These are phyloP conservation scores for Colletotrichum sansevieriae DNA, from an alignment of 2,329 filamentous ascomycete species.

Conservation along the genomic window DNA sequence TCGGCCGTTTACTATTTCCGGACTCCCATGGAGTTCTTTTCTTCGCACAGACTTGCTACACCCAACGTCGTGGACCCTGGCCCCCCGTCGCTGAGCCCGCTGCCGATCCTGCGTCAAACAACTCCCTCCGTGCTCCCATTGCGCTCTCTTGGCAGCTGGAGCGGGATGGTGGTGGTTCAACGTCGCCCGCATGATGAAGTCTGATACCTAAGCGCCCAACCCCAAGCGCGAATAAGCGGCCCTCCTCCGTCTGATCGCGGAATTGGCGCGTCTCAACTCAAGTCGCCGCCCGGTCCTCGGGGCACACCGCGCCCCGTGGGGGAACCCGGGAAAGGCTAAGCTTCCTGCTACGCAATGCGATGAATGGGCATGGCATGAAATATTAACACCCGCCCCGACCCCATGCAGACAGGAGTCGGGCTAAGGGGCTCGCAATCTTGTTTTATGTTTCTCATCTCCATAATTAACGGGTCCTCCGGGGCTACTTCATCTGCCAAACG, in stretches of 20 bases:
- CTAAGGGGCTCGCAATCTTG: slow-evolving; percentile 29
- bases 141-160: slow-evolving; percentile 3
- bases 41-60: slow-evolving; percentile 32
- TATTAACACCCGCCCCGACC: slow-evolving; percentile 10
- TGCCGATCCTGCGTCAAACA: slow-evolving; percentile 22
- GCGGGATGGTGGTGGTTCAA: slow-evolving; percentile 12
- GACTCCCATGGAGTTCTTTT: slow-evolving; percentile 23
- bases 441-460: slow-evolving; percentile 39
- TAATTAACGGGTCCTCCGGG: slow-evolving; percentile 30
- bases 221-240: slow-evolving; percentile 21
- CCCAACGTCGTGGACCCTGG: slow-evolving; percentile 34
- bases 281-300: slow-evolving; percentile 34
- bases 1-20: slow-evolving; percentile 1
- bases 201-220: slow-evolving; percentile 27
- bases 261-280: slow-evolving; percentile 39
- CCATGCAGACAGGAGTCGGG: not conserved
- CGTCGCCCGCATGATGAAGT: slow-evolving; percentile 20
- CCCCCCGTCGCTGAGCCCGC: slow-evolving; percentile 11
- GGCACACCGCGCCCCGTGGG: slow-evolving; percentile 34
- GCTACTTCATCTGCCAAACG: slow-evolving; percentile 19
- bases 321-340: slow-evolving; percentile 36
- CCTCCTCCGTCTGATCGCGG: slow-evolving; percentile 24
- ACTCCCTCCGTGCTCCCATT: slow-evolving; percentile 4
- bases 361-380: slow-evolving; percentile 23
- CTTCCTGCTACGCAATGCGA: slow-evolving; percentile 21